Evolutionary conservation across 768 basidiomycete genomes (phyloP).

Genomic region (Suillus alpinus): DNA sequence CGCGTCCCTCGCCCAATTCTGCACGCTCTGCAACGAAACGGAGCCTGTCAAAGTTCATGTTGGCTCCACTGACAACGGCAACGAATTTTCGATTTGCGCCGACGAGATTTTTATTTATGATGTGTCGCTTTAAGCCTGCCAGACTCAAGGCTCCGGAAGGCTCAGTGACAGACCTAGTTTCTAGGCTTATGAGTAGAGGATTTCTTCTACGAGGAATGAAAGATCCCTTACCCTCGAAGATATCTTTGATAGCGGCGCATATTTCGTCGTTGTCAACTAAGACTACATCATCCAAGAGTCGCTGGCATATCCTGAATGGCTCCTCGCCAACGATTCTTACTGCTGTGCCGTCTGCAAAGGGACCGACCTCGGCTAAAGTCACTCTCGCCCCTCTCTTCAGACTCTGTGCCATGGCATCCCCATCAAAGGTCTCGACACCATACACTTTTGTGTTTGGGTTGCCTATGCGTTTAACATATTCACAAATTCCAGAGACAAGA

Average conservation of each 20-base stretch:
- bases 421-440: slow-evolving; percentile 94
- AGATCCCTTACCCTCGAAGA: slow-evolving; percentile 79
- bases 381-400: slow-evolving; percentile 79
- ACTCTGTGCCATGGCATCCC: slow-evolving; percentile 89
- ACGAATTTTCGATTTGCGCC: slow-evolving; percentile 88
- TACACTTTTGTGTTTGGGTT: slow-evolving; percentile 76
- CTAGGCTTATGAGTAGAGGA: slow-evolving; percentile 36
- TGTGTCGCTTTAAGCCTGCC: slow-evolving; percentile 88
- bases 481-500: slow-evolving; percentile 82
- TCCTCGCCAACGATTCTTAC: slow-evolving; percentile 95
- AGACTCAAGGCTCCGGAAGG: slow-evolving; percentile 92
- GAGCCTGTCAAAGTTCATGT: slow-evolving; percentile 98
- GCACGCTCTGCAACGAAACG: slow-evolving; percentile 99
- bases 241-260: slow-evolving; percentile 98
- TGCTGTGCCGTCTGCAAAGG: slow-evolving; percentile 97
- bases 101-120: slow-evolving; percentile 74
- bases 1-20: slow-evolving; percentile 92
- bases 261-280: slow-evolving; percentile 93
- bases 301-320: slow-evolving; percentile 87
- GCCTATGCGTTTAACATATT: slow-evolving; percentile 92
- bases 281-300: slow-evolving; percentile 78
- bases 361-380: slow-evolving; percentile 84
- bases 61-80: slow-evolving; percentile 90
- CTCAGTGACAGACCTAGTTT: slow-evolving; percentile 94
- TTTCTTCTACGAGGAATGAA: not conserved